Evolutionary conservation across 1,284 basidiomycete species (phyloP), one percentile per base, ranked within the genome.

Genomic region (Mycosarcoma maydis): DNA sequence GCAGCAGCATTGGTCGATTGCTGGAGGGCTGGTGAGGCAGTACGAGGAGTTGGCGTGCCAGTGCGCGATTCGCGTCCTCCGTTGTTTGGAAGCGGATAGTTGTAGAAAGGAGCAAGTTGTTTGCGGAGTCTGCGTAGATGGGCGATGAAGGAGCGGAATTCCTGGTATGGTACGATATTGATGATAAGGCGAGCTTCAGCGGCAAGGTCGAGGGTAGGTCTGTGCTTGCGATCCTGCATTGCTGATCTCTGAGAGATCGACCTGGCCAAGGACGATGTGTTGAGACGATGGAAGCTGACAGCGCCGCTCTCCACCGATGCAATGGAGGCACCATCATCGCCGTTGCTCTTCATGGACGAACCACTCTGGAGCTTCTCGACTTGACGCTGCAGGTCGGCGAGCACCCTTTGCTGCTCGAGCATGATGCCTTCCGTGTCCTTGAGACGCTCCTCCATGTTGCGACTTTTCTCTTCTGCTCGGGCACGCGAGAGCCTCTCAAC

Each of bases 341-440:
- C 48, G 33, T 36, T 52, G 24, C 43, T 77, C 7, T 27, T 53
- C 11, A 50, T 42, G 22, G 27, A 30, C 9, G 56, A 34, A 6
- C 44, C 50, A 46, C 50, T 40, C 24, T 69, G 66, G 24, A 69
- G 44, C 5, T 85, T 81, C 82, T 95, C 92, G 85, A 95, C 88
- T 81, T 94, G 90, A 19, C 85, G 83, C 80, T 96, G 93, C 87
- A 96, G 90, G 37, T 88, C 85, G 48, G 88, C 86, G 23, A 96
- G 89, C 8, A 90, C 66, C 36, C 67, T 77, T 36, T 78, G 79
- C 53, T 81, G 79, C 43, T 80, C 76, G 23, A 70, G 49, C 70
- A 81, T 77, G 51, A 81, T 70, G 3, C 93, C 91, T 82, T 97
- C 94, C 0, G 93, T 91, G 32, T 89, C 88, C 68, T 87, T 88